Evolutionary conservation across 176 grass and related monocot species (phyloP), one percentile per base, ranked within the genome.

Genomic region (Oryza glumipatula): DNA sequence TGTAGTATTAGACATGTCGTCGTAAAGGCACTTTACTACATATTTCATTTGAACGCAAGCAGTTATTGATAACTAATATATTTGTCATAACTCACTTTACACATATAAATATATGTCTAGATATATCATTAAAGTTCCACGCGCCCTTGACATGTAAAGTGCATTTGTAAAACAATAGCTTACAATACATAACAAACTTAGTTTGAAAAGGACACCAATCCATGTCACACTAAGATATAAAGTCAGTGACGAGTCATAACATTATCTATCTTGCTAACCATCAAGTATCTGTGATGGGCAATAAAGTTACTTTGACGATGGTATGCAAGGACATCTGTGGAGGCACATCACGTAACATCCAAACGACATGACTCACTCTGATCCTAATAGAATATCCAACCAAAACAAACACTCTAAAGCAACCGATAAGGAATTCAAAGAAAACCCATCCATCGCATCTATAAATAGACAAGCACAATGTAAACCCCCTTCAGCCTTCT

Each of bases 251-350:
- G 16, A 71, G 21, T 41, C 9, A 41, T 43, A 1, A 5, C 8
- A 11, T 56, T 19, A 5, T 1, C 33, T 21, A 2, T 36, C 67
- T 12, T 49, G 47, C 68, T 12, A 22, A 43, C 17, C 36, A 71
- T 71, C 15, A 33, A 7, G 1, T 56, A 67, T 43, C 3, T 17
- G 3, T 1, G 3, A 43, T 17, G 36, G 19, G 17, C 17, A 6
- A 0, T 5, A 12, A 22, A 43, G 68, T n/a, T n/a, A 71, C 68
- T 22, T 70, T n/a, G 17, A n/a, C 11, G 2, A 68, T 14, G 3
- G 0, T 3, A 13, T 14, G 1, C 12, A 3, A 0, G 13, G 1
- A 17, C 0, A 69, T 9, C 19, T 38, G 3, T 7, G 1, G 15
- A 39, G n/a, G 9, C 15, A 39, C 16, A 19, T 56, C 5, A 21